These are phyloP conservation scores for Paraphaeosphaeria minitans DNA, from an alignment of 2,329 filamentous ascomycete species.

Conservation along the genomic window DNA sequence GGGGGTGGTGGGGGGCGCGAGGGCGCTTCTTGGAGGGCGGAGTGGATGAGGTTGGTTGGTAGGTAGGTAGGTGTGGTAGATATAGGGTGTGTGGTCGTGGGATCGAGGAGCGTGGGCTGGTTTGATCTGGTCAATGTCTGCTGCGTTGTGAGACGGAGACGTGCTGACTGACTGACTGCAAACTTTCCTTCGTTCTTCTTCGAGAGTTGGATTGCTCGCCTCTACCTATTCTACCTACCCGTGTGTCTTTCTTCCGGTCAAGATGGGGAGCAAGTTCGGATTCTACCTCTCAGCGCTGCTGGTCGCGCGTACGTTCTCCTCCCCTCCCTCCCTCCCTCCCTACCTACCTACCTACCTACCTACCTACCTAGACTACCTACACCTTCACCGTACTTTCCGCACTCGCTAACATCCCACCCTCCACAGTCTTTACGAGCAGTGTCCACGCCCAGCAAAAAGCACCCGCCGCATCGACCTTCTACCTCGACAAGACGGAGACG, in stretches of 20 bases:
- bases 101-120: not conserved
- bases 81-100: not conserved
- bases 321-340: no score
- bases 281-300: not conserved
- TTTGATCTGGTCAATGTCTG: not conserved
- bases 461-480: conserved; percentile 40
- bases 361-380: no score
- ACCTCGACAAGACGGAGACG: conserved; percentile 36
- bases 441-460: conserved; percentile 24
- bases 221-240: not conserved
- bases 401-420: not conserved
- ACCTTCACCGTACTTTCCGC: no score
- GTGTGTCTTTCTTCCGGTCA: not conserved
- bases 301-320: not conserved
- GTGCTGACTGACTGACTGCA: not conserved
- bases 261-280: not conserved
- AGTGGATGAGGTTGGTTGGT: no score
- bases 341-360: no score
- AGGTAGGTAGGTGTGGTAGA: no score
- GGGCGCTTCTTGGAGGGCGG: not conserved
- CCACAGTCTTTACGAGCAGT: conserved; percentile 23
- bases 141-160: not conserved
- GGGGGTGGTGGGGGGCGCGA: not conserved
- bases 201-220: not conserved
- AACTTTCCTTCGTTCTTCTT: not conserved